Base-by-base conservation (phyloP, 2,329 filamentous ascomycete genomes). In the Aspergillus quadrilineatus region DNA sequence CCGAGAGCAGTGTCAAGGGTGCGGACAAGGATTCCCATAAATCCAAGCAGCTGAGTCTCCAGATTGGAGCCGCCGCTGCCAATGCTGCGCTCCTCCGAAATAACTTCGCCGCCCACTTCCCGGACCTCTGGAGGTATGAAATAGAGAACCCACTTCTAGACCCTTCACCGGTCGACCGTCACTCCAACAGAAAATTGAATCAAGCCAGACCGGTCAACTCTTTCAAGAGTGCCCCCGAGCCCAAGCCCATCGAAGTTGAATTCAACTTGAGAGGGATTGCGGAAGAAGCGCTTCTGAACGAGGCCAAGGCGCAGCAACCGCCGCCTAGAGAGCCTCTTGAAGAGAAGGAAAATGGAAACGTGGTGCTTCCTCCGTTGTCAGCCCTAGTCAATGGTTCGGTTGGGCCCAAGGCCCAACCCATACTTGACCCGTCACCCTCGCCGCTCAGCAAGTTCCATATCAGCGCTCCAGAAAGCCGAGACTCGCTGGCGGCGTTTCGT, bases 61-160 rank as follows among this genome's bases (percentile, higher is more conserved):
- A 3, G 3, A 10, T 34, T 47, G 55, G 55, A 28, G 29, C 29
- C 14, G 5, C 82, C 65, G 85, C 89, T 80, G 83, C 66, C 64
- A 65, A 68, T 60, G 61, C 80, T 64, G 85, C 90, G 61, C 79
- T 93, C 71, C 80, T 93, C 60, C 75, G 77, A 56, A 14, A 9
- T 28, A 79, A 81, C 70, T 30, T 92, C 77, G 83, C 79, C 67
- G 84, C 85, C 66, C 85, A 85, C 67, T 79, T 79, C 63, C 85
- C 83, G 50, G 86, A 91, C 50, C 82, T 90, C 67, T 86, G 86
- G 75, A 75, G 62, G 69, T 42, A 75, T 67, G 87, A 84, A 56
- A 82, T 6, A 39, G 39, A 17, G 22, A 47, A 46, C 34, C 22
- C 22, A 28, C 14, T 15, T 49, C 10, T 17, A 45, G 39, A 34